These are phyloP conservation scores for Tieghemostelium lacteum DNA, from an alignment of 78 protist genomes.

Conservation along the genomic window DNA sequence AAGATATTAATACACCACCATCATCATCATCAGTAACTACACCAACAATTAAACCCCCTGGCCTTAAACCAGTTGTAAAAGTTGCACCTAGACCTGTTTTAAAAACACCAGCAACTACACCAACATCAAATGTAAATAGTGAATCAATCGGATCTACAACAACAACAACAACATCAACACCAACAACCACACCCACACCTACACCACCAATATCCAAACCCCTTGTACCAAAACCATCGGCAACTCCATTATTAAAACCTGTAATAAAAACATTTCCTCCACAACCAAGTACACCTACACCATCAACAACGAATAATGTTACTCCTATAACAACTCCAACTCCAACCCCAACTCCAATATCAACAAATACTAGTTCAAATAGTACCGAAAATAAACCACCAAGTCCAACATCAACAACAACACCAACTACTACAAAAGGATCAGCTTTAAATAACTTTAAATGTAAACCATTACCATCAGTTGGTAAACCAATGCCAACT, in stretches of 20 bases:
- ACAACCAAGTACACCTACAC: not conserved
- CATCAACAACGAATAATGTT: not conserved
- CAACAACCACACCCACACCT: not conserved
- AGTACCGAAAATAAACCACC: not conserved
- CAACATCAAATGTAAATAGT: not conserved
- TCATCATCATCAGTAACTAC: not conserved
- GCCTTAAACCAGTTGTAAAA: not conserved
- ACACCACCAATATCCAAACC: no score
- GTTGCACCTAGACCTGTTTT: not conserved
- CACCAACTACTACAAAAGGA: not conserved
- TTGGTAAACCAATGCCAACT: no score
- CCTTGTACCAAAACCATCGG: no score
- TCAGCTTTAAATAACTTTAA: not conserved
- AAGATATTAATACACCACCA: not conserved
- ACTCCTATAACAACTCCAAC: not conserved
- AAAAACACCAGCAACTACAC: not conserved
- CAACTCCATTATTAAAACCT: not conserved
- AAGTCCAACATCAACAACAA: not conserved
- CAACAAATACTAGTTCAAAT: not conserved
- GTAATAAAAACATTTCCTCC: not conserved
- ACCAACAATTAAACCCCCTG: no score
- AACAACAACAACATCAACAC: not conserved
- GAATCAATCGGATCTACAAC: not conserved
- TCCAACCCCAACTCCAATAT: not conserved
- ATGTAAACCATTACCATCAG: not conserved